These are phyloP conservation scores for Halophytophthora polymorphica DNA, from an alignment of 352 stramenopile genomes.

Conservation along the genomic window DNA sequence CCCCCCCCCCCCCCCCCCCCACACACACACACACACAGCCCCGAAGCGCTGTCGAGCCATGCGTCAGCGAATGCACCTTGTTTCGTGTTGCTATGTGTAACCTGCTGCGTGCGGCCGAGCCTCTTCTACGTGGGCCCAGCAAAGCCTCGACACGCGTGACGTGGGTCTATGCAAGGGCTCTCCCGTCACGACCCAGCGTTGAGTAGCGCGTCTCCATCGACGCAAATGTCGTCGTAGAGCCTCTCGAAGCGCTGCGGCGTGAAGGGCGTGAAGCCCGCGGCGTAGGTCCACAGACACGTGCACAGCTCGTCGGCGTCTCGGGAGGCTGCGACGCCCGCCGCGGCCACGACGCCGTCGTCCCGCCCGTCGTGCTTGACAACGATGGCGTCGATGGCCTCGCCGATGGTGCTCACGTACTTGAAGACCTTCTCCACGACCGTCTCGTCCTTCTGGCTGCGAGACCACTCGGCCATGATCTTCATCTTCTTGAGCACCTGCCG, in stretches of 20 bases:
- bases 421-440: conserved; percentile 84
- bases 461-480: conserved; percentile 83
- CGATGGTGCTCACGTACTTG: conserved; percentile 85
- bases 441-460: conserved; percentile 76
- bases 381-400: conserved; percentile 73
- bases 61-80: neutral
- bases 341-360: conserved; percentile 3
- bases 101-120: neutral
- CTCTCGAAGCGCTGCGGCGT: conserved; percentile 70
- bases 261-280: conserved; percentile 73
- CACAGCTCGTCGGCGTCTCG: conserved; percentile 74
- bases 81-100: neutral
- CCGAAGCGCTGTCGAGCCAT: no score
- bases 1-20: no score
- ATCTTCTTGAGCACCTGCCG: conserved; percentile 85
- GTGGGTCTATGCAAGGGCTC: neutral
- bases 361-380: conserved; percentile 46
- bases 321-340: neutral
- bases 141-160: conserved; percentile 1
- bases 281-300: conserved; percentile 78
- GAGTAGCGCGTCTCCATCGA: conserved; percentile 51
- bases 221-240: conserved; percentile 86
- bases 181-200: conserved; percentile 18
- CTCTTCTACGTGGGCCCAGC: neutral
- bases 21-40: no score